phyloP scores from a whole-genome alignment of 208 protist genomes.

The Entamoeba moshkovskii region DNA sequence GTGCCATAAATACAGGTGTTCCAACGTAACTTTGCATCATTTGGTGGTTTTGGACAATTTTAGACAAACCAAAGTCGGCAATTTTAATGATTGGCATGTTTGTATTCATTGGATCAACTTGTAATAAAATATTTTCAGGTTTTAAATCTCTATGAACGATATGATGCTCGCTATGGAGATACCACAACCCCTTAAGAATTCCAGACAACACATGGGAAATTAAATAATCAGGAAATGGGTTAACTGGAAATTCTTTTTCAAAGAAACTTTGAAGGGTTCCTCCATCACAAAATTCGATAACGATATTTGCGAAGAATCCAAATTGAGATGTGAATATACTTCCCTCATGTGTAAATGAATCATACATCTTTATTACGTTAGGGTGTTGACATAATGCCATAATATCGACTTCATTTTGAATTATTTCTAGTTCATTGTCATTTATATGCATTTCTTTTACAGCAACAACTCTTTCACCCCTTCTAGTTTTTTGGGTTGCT shows the following conservation, averaged over 20 bases:
- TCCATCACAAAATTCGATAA: background rate
- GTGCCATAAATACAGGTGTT: constrained; percentile 22
- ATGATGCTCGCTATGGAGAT: background rate
- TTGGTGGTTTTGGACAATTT: background rate
- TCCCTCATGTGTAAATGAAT: background rate
- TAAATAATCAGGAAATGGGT: background rate
- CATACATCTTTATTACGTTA: background rate
- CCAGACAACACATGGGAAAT: background rate
- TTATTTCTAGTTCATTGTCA: background rate
- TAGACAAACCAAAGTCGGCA: background rate
- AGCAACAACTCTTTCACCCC: background rate
- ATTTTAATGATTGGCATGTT: background rate
- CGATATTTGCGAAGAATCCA: background rate
- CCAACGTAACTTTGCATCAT: constrained; percentile 1
- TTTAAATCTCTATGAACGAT: background rate
- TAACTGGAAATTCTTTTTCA: background rate
- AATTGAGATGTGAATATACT: background rate
- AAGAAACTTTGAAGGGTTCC: background rate
- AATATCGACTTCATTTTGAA: constrained; percentile 4
- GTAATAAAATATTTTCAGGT: background rate
- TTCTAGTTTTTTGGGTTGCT: background rate
- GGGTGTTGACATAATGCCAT: background rate
- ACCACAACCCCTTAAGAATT: background rate
- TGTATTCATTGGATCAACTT: background rate
- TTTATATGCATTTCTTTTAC: background rate